Base-by-base conservation (phyloP, 139 green algal genomes). In the Chlamydomonas eustigma region DNA sequence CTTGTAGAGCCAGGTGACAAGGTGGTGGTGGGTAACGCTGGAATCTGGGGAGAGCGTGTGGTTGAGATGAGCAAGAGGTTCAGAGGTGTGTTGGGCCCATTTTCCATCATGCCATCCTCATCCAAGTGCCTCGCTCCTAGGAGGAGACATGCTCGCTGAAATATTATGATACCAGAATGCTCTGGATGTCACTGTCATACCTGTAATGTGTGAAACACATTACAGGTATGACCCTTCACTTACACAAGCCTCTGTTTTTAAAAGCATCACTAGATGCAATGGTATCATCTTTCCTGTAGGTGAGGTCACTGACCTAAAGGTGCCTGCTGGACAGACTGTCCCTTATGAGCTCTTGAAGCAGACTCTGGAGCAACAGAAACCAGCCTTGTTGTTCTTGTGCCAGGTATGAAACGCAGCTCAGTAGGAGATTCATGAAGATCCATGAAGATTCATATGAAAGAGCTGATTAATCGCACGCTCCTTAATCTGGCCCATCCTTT, bases 21-120 rank as follows among this genome's bases (percentile, higher is more conserved):
- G 67, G 65, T 83, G 35, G 37, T 88, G 18, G 76, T 88, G 25
- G 83, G 76, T 32, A 79, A 79, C 37, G 35, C 82, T 12, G 91
- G 92, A 71, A 97, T 98, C 84, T 98, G 94, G 94, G 94, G 94
- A 28, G 75, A 87, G 80, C 90, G 94, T 28, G 91, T 97, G 12
- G 84, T 72, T 25, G 91, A 97, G 73, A 88, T 98, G 81, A 86
- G 90, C 1, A 86, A 70, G 0, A 87, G 94, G 39, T 98, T 93
- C 82, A 82, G 88, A 12, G 93, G 87, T 88, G 64, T 70, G 75
- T 8, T 50, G 28, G 8, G 24, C 63, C 18, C 12, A n/a, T 70
- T 63, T 18, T 63, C 22, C 50, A 63, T 63, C n/a, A n/a, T n/a
- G n/a, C n/a, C n/a, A n/a, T 12, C 22, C 12, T n/a, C n/a, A 73